A percentile compares a stretch with the other conserved stretches of the same genome.
Conservation (phyloP, 225 moss, liverwort and hornwort species). For the Takakia lepidozioides region DNA sequence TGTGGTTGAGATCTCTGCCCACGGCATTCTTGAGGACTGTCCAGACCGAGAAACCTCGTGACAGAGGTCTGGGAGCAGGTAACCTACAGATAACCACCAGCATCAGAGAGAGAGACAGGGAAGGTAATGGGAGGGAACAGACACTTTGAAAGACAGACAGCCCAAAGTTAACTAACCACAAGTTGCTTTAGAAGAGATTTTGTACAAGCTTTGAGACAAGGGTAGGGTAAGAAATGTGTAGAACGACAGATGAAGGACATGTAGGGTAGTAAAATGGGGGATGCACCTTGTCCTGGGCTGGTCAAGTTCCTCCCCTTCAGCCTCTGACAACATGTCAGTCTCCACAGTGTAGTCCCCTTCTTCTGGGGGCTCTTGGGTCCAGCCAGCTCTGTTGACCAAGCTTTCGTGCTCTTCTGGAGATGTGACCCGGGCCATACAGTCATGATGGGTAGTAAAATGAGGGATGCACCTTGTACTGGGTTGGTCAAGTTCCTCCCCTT, state of each 20-base stretch:
- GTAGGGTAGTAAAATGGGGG: constrained; percentile 2
- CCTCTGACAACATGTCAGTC: constrained; percentile 78
- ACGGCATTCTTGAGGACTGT: constrained; percentile 98
- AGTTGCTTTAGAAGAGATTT: no score
- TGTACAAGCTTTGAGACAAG: no score
- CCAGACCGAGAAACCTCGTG: constrained; percentile 94
- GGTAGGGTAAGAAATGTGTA: no score
- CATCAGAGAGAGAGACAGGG: no score
- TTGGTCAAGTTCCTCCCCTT: constrained; percentile 81
- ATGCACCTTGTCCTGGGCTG: constrained; percentile 80
- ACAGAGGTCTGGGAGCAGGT: constrained; percentile 94
- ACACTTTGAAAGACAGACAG: not conserved
- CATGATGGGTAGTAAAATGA: no score
- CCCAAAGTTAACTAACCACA: no score
- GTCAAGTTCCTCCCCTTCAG: constrained; percentile 85
- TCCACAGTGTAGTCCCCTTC: constrained; percentile 77
- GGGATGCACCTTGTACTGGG: constrained; percentile 94
- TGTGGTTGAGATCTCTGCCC: constrained; percentile 94
- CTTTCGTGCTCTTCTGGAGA: constrained; percentile 68
- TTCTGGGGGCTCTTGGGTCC: constrained; percentile 79
- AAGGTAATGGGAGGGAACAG: no score
- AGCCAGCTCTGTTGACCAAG: constrained; percentile 60
- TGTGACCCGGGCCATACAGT: constrained; percentile 75
- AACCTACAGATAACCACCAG: constrained; percentile 38
- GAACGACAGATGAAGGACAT: no score